A percentile compares a stretch with the other conserved stretches of the same genome.
Evolutionary conservation across 2,329 filamentous ascomycete species (phyloP).

Genomic region (Cadophora luteo-olivacea): DNA sequence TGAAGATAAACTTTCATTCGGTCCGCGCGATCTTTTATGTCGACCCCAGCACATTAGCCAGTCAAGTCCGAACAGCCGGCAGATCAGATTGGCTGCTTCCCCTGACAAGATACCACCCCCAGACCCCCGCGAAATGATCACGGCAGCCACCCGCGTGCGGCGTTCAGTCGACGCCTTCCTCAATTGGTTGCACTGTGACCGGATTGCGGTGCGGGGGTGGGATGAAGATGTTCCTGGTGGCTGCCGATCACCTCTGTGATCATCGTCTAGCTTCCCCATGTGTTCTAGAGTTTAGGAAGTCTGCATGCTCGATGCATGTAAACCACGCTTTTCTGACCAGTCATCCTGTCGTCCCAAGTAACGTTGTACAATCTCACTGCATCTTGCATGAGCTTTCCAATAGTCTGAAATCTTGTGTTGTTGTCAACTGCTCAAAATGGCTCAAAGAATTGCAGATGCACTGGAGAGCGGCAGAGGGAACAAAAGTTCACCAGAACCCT

Average conservation of each 20-base stretch:
- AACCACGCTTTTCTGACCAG: constrained; percentile 4
- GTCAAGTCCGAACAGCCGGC: constrained; percentile 17
- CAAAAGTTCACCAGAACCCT: neutral
- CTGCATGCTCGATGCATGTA: neutral
- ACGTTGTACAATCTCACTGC: constrained; percentile 18
- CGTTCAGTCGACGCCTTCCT: neutral
- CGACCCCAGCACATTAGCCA: neutral
- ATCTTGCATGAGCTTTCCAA: constrained; percentile 16
- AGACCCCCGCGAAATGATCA: neutral
- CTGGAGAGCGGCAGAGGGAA: neutral
- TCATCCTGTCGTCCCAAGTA: constrained; percentile 8
- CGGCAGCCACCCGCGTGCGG: constrained; percentile 17
- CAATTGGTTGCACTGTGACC: constrained; percentile 21
- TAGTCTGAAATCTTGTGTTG: constrained; percentile 12
- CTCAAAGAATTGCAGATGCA: neutral
- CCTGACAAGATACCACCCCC: constrained; percentile 18
- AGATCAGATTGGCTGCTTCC: constrained; percentile 32
- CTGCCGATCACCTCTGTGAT: constrained; percentile 23
- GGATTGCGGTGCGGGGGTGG: constrained; percentile 18
- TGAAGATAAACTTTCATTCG: constrained; percentile 18
- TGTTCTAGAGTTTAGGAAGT: constrained; percentile 19
- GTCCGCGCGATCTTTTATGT: constrained; percentile 10
- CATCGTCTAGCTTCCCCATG: constrained; percentile 22
- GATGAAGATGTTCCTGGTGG: constrained; percentile 20
- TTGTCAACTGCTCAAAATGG: neutral